Conservation (phyloP, 2,329 filamentous ascomycete genomes). For the Zasmidium citrigriseum region DNA sequence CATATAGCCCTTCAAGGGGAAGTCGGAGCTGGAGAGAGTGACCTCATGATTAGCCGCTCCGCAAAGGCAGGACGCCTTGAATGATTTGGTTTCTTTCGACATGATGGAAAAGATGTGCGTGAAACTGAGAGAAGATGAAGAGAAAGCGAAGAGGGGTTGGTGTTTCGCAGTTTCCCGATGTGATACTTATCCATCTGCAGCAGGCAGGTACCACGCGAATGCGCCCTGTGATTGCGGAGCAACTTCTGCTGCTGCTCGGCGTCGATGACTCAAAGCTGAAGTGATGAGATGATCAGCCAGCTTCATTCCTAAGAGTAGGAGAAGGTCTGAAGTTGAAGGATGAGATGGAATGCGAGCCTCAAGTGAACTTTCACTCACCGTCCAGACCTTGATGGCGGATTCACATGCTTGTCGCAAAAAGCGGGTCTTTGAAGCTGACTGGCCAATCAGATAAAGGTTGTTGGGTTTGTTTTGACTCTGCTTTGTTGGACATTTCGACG, state of each 20-base stretch:
- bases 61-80: conserved; percentile 41
- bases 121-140: neutral
- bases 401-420: too few relatives aligned
- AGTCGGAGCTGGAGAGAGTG: conserved; percentile 33
- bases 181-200: neutral
- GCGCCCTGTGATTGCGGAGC: neutral
- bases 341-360: too few relatives aligned
- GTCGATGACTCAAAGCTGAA: neutral
- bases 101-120: conserved; percentile 2
- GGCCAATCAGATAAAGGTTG: too few relatives aligned
- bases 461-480: too few relatives aligned
- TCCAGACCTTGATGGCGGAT: too few relatives aligned
- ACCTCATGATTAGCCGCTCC: conserved; percentile 36
- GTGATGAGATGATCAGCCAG: neutral
- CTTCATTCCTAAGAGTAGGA: too few relatives aligned
- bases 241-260: neutral
- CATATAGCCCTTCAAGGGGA: conserved; percentile 44
- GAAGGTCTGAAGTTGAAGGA: too few relatives aligned
- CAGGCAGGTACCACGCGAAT: neutral
- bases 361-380: too few relatives aligned
- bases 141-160: neutral
- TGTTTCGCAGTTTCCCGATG: neutral
- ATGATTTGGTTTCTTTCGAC: conserved; percentile 16
- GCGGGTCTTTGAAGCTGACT: too few relatives aligned
- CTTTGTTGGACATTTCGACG: too few relatives aligned